A percentile compares a stretch with the other conserved stretches of the same genome.
Evolutionary conservation across 2,329 filamentous ascomycete genomes (phyloP).

Genomic region (Cordyceps militaris): DNA sequence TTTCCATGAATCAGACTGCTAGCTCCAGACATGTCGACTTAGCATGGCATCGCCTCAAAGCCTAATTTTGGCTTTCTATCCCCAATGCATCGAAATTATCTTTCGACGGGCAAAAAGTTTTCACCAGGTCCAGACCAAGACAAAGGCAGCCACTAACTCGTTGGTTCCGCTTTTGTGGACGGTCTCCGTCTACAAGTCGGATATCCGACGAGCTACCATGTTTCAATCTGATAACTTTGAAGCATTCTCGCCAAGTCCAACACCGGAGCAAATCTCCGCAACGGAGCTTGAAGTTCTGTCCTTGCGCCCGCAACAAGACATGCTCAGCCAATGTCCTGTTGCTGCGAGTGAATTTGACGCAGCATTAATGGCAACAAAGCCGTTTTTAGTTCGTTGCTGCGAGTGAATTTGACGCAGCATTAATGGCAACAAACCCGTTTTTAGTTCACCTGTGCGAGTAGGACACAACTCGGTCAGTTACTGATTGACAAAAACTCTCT

Average conservation of each 20-base stretch:
- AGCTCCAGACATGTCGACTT: neutral
- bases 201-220: neutral
- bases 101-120: neutral
- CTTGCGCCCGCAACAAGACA: neutral
- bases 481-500: neutral
- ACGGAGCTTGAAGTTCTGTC: neutral
- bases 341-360: neutral
- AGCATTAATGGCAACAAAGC: neutral
- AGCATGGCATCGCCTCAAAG: neutral
- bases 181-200: neutral
- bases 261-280: neutral
- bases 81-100: neutral
- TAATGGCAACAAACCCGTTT: no score
- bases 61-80: neutral
- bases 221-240: neutral
- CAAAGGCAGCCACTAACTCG: neutral
- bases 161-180: neutral
- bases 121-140: neutral
- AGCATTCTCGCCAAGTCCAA: neutral
- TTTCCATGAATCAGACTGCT: neutral
- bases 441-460: no score
- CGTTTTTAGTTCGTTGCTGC: no score
- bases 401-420: no score
- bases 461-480: no score
- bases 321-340: neutral